Evolutionary conservation across 345 rosid species (phyloP).

Genomic region (Aurinia saxatilis): DNA sequence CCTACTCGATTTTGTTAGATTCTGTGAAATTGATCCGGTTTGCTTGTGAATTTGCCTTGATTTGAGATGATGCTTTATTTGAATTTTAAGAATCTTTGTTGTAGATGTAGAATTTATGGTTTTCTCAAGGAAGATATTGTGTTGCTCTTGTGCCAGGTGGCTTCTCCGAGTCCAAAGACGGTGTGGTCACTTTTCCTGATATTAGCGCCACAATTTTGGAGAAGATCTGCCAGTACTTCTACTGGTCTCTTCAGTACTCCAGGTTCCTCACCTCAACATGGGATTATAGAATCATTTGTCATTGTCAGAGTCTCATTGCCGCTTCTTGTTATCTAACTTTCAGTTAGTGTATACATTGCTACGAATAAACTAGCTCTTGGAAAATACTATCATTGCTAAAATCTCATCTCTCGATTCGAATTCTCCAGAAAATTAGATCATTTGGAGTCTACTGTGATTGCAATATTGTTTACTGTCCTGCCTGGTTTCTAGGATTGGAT

Average conservation of each 20-base stretch:
- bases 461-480: neutral
- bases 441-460: neutral
- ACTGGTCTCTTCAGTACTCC: conserved; percentile 84
- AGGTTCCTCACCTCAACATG: conserved; percentile 30
- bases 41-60: neutral
- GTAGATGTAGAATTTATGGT: neutral
- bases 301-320: neutral
- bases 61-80: no score
- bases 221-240: conserved; percentile 86
- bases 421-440: neutral
- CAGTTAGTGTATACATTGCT: neutral
- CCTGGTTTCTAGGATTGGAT: no score
- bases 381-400: neutral
- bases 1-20: neutral
- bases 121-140: conserved; percentile 2
- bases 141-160: conserved; percentile 38
- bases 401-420: neutral
- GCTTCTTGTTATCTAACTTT: neutral
- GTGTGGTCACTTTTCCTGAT: conserved; percentile 81
- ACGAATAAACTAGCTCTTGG: neutral
- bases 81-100: neutral
- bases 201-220: conserved; percentile 73
- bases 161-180: conserved; percentile 63
- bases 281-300: neutral
- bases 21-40: neutral